Evolutionary conservation across 1,284 basidiomycete genomes (phyloP), one percentile per base, ranked within the genome.

Genomic region (Neolentinus lepideus): DNA sequence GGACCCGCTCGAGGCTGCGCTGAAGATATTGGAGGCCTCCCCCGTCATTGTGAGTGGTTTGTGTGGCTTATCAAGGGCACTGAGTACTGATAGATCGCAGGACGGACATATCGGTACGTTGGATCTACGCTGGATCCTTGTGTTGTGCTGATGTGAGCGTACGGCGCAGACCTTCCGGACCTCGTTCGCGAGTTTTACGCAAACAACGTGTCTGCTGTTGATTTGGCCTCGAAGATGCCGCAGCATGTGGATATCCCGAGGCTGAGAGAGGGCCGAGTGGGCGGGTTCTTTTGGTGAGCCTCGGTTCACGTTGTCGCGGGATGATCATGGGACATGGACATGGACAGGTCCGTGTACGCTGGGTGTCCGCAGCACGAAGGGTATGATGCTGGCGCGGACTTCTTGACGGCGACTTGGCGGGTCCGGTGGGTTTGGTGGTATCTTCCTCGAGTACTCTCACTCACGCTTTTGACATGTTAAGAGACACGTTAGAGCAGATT

Each of bases 401-500:
- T 92, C 70, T 68, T 89, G 29, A 76, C 74, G n/a, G 75, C 91
- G 1, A 85, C 82, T 1, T 88, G 90, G 80, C 77, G 82, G 56
- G 92, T 93, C 36, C 79, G 90, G 89, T 89, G 58, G 10, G 75
- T 64, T 16, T 26, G 4, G 29, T 4, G 6, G 29, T 31, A 31
- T 31, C 12, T 31, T 31, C 29, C 4, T 31, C 12, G 29, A 4
- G 12, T 31, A 31, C 6, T 4, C 4, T 12, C 4, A 6, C 6
- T 31, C 29, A 31, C 29, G 29, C 4, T 31, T n/a, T n/a, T n/a
- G n/a, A 31, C 27, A 19, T 38, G 63, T 31, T 46, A 48, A 88
- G 91, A 61, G 93, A 96, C 66, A 95, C 94, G 0, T 75, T 98
- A n/a, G 94, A 97, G 69, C 94, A 96, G 68, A 93, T 98, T 57